Percentiles rank a stretch among this genome's conserved stretches.
Evolutionary conservation across 2,329 filamentous ascomycete genomes (phyloP).

Genomic region (Cladosporium sp.): DNA sequence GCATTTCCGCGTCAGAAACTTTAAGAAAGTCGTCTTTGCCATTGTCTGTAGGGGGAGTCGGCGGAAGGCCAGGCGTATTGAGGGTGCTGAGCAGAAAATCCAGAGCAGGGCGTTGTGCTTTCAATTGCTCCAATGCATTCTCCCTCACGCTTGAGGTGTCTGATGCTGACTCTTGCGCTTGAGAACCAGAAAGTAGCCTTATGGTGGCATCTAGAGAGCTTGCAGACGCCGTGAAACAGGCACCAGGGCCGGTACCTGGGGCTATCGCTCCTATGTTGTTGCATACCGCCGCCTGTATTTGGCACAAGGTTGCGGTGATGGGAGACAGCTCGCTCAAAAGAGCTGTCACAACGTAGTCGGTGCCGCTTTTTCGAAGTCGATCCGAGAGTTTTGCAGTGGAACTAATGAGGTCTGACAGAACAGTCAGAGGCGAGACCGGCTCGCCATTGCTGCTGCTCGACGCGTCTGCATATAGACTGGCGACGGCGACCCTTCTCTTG

Average conservation of each 20-base stretch:
- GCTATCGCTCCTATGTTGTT: conserved; percentile 6
- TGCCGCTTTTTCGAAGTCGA: conserved; percentile 9
- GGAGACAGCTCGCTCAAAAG: conserved; percentile 19
- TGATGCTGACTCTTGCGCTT: neutral
- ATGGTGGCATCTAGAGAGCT: conserved; percentile 8
- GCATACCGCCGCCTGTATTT: conserved; percentile 17
- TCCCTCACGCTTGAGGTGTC: neutral
- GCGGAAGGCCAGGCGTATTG: conserved; percentile 9
- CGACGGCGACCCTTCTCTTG: conserved; percentile 16
- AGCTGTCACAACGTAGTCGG: neutral
- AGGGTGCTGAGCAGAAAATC: conserved; percentile 18
- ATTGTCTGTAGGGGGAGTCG: conserved; percentile 18
- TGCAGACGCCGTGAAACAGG: conserved; percentile 11
- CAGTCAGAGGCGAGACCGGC: conserved; percentile 10
- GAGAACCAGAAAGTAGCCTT: neutral
- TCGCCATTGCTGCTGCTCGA: conserved; percentile 5
- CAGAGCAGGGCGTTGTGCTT: conserved; percentile 19
- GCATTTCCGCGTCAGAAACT: neutral
- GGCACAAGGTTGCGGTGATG: conserved; percentile 19
- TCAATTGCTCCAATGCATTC: conserved; percentile 17
- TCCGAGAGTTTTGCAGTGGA: conserved; percentile 15
- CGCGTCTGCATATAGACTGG: conserved; percentile 17
- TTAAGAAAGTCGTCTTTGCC: neutral
- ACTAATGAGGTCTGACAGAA: conserved; percentile 15
- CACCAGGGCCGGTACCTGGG: conserved; percentile 7